A percentile compares a stretch with the other conserved stretches of the same genome.
These are phyloP conservation scores for Penicillium sp. DNA, from an alignment of 2,329 filamentous ascomycete species.

Conservation along the genomic window DNA sequence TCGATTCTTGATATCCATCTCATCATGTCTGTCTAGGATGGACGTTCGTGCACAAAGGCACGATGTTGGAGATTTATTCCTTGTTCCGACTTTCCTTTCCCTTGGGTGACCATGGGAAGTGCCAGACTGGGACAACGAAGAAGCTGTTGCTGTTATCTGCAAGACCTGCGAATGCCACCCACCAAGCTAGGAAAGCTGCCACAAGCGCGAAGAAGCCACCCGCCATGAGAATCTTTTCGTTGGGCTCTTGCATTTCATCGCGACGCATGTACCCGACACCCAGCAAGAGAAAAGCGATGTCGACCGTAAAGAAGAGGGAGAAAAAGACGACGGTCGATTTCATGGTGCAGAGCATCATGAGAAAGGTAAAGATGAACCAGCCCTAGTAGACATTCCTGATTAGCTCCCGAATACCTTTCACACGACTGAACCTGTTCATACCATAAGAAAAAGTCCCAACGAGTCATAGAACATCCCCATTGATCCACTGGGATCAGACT, in stretches of 20 bases:
- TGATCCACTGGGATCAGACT: conserved; percentile 16
- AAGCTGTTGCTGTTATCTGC: conserved; percentile 64
- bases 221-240: conserved; percentile 46
- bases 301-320: conserved; percentile 64
- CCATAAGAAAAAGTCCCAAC: conserved; percentile 63
- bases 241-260: conserved; percentile 35
- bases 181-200: conserved; percentile 74
- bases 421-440: conserved; percentile 18
- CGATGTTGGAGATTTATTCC: too few species aligned
- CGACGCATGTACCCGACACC: conserved; percentile 56
- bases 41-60: too few species aligned
- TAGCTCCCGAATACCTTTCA: background rate
- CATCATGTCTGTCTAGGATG: too few species aligned
- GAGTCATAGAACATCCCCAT: conserved; percentile 49
- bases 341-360: conserved; percentile 63
- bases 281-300: conserved; percentile 64
- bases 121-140: conserved; percentile 79
- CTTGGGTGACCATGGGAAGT: conserved; percentile 86
- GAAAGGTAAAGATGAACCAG: conserved; percentile 73
- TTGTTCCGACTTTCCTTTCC: conserved; percentile 38
- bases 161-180: conserved; percentile 73
- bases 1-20: too few species aligned
- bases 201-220: conserved; percentile 70
- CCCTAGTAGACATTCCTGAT: conserved; percentile 33
- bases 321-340: conserved; percentile 69